A percentile compares a stretch with the other conserved stretches of the same genome.
These are phyloP conservation scores for Aplosporella prunicola DNA, from an alignment of 2,329 filamentous ascomycete species.

Conservation along the genomic window DNA sequence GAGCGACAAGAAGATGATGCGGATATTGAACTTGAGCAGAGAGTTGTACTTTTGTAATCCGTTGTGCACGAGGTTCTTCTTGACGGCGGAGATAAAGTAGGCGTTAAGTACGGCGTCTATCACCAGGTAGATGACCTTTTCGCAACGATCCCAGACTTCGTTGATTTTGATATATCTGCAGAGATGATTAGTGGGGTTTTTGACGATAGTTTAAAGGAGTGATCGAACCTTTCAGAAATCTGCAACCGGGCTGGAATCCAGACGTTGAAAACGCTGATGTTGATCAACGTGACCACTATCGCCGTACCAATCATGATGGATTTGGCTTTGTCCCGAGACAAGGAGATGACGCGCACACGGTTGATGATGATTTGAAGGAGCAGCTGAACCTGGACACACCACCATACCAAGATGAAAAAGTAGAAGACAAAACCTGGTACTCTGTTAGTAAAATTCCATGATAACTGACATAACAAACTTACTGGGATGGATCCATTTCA, in stretches of 20 bases:
- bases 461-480: constrained; percentile 5
- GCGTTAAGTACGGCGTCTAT: constrained; percentile 30
- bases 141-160: constrained; percentile 30
- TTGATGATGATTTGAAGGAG: constrained; percentile 35
- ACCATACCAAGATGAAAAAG: constrained; percentile 24
- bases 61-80: constrained; percentile 38
- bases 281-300: constrained; percentile 27
- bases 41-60: constrained; percentile 43
- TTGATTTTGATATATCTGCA: constrained; percentile 25
- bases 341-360: constrained; percentile 27
- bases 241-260: constrained; percentile 33
- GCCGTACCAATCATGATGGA: constrained; percentile 30
- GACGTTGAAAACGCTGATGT: constrained; percentile 30
- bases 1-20: constrained; percentile 41
- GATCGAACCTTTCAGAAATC: constrained; percentile 17
- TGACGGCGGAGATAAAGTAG: constrained; percentile 36
- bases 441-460: constrained; percentile 9
- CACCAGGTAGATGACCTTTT: constrained; percentile 29
- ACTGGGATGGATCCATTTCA: constrained; percentile 26
- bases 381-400: constrained; percentile 30
- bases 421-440: constrained; percentile 26
- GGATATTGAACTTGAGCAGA: constrained; percentile 42
- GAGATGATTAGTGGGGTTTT: not conserved
- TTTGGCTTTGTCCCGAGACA: constrained; percentile 21
- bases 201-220: not conserved